Base-by-base conservation (phyloP, 371 early-diverging fungal species). In the Mucor velutinosus region DNA sequence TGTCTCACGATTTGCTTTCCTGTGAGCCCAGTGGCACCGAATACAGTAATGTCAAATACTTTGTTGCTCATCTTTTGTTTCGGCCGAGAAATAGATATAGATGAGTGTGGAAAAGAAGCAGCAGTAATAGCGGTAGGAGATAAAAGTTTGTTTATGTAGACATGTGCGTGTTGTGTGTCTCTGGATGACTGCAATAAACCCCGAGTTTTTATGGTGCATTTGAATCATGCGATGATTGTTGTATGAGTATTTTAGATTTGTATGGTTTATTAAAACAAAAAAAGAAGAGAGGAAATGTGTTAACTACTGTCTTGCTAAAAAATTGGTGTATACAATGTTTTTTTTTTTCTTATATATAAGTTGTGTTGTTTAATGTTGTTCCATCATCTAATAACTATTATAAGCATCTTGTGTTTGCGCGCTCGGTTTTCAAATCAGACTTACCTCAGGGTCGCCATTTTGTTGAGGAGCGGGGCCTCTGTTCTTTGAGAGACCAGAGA, bases 11-110 rank as follows among this genome's bases (percentile, higher is more conserved):
- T 89, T 62, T 88, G 83, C 66, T 86, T 83, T 23, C 95, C 96
- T 7, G 96, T 94, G 79, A 93, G 92, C 1, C 95, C 95, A 29
- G 91, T 92, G 15, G 93, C 95, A 6, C 97, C 97, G 82, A 93
- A 93, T 35, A 96, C 75, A 37, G 93, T 84, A 17, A 95, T 70
- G 71, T 94, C 65, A 61, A 70, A 64, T 56, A 7, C 11, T 51
- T 68, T 67, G 23, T 19, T 59, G 39, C 51, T 47, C 47, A 62
- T 51, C 12, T 62, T 62, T 51, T 6, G n/a, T n/a, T 19, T 15
- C 12, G 19, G 23, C 4, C 14, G n/a, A 60, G 25, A 43, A 43
- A 27, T 41, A 43, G 15, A 12, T 25, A 27, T 41, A 43, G 15
- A 12, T 25, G 25, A 43, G 2, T 25, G 27, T 11, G 23, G 23